Evolutionary conservation across 176 grass and related monocot genomes (phyloP), one percentile per base, ranked within the genome.

Genomic region (Coix lacrymajobi): DNA sequence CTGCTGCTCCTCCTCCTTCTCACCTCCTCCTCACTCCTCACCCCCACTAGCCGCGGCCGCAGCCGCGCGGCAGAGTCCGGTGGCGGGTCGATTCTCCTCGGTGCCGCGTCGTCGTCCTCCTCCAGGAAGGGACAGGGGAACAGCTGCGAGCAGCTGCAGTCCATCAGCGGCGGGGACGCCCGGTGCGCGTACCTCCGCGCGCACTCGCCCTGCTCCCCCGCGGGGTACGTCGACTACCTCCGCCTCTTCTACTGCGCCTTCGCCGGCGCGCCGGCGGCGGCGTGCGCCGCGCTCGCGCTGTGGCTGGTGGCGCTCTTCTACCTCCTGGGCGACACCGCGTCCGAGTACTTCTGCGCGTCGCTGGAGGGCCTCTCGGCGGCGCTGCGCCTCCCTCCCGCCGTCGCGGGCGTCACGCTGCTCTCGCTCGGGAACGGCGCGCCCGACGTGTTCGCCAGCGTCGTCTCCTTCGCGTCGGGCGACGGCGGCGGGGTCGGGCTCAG

Each of bases 351-450:
- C 65, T 98, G 96, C 82, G 90, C 89, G 1, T 95, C 96, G 2
- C 82, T 98, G 0, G 92, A 93, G 79, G 88, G 84, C 19, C 85
- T 98, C 10, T 95, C 92, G 0, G 86, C 64, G 5, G 83, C 83
- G 41, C 87, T 98, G 4, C 84, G 81, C 2, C 92, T 98, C 8
- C 91, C 96, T 0, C 96, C 96, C 4, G 76, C 89, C 71, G 87
- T 98, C 48, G 96, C 92, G 6, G 92, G 96, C 15, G 92, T 98
- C 79, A 95, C 96, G 52, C 92, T 98, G 7, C 92, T 98, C 11
- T 90, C 96, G 0, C 86, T 98, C 15, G 96, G 96, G 8, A 98
- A 98, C 60, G 92, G 92, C 73, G 92, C 96, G 25, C 92, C 92
- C 3, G 96, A 95, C 81, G 82, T 98, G 1, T 98, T 98, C 82